Base-by-base conservation (phyloP, 2,329 filamentous ascomycete species). In the Alternaria sp. region DNA sequence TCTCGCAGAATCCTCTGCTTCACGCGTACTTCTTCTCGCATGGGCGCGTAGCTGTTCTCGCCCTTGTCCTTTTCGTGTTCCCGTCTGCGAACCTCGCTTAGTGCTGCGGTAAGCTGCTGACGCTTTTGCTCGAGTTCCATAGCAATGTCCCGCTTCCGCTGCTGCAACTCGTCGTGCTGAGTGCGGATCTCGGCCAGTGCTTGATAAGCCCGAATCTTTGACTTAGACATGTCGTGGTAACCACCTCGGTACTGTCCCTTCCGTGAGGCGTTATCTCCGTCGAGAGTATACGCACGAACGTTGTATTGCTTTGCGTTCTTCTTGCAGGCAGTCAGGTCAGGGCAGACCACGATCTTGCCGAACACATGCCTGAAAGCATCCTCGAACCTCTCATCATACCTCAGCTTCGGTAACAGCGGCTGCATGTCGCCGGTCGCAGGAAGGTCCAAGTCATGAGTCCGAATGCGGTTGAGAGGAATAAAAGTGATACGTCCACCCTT, bases 171-270 rank as follows among this genome's bases (percentile, higher is more conserved):
- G 48, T 97, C 93, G 65, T 88, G 91, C 72, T 92, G 89, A 51
- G 89, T 85, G 36, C 93, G 88, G 84, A 91, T 92, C 70, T 88
- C 89, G 56, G 89, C 88, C 32, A 94, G 87, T 5, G 88, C 85
- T 61, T 90, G 89, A 30, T 97, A 90, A 28, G 91, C 93, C 70
- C 94, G 90, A n/a, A 98, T 84, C 22, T 94, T 90, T 1, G 94
- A 98, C 67, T 89, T 90, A 34, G 91, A 87, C 11, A 91, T 88
- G 74, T 99, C 95, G 64, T 97, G 91, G 75, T 91, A 99, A 70
- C 95, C 95, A 83, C 95, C 95, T 49, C 93, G 97, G 82, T 99
- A 88, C 14, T 94, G 94, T 79, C 95, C 95, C 69, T 94, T 91
- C 81, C 96, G 97, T 80, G 97, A 96, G 1, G 93, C 94, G 32